Evolutionary conservation across 108 stramenopile species (phyloP).

Genomic region (Cyclotella baltica): DNA sequence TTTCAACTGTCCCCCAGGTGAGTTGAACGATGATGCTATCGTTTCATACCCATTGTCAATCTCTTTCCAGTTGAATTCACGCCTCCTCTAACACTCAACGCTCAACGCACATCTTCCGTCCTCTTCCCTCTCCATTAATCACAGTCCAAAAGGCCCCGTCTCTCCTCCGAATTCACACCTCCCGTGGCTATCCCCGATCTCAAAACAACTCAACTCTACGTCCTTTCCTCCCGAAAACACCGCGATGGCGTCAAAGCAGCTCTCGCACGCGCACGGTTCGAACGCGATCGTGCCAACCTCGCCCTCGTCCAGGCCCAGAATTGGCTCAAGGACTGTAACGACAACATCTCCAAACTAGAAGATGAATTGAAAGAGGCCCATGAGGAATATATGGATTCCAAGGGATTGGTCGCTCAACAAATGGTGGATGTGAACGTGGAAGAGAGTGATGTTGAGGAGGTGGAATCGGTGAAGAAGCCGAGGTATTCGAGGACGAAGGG

Average conservation of each 20-base stretch:
- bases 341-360: slow-evolving; percentile 36
- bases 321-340: slow-evolving; percentile 39
- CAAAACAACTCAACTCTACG: slow-evolving; percentile 38
- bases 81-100: neutral
- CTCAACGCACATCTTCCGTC: neutral
- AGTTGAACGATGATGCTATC: no score
- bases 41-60: no score
- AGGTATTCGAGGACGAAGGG: no score
- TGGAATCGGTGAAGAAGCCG: slow-evolving; percentile 3
- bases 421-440: slow-evolving; percentile 12
- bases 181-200: slow-evolving; percentile 25
- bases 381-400: slow-evolving; percentile 44
- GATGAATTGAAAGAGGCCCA: slow-evolving; percentile 34
- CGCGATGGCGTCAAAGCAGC: slow-evolving; percentile 24
- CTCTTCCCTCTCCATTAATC: neutral
- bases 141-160: neutral
- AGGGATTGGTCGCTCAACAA: slow-evolving; percentile 19
- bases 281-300: slow-evolving; percentile 40
- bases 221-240: slow-evolving; percentile 38
- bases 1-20: no score
- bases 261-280: slow-evolving; percentile 29
- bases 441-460: slow-evolving; percentile 9
- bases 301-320: slow-evolving; percentile 28
- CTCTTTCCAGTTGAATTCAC: neutral
- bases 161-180: neutral